phyloP scores from a whole-genome alignment of 1,139 yeast species.

The Entelexis sorbosivorans region DNA sequence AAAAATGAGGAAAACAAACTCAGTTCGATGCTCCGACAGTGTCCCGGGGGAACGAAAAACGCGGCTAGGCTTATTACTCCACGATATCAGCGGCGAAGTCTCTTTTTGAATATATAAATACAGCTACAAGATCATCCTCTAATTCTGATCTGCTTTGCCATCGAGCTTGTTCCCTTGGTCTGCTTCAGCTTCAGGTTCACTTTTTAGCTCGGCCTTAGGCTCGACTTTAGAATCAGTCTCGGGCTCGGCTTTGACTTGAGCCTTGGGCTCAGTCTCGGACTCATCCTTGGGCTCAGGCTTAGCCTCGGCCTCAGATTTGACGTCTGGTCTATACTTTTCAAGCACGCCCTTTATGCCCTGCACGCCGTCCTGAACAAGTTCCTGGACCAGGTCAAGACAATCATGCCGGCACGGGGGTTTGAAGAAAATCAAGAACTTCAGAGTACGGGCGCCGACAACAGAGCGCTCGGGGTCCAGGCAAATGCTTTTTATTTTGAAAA shows the following conservation, averaged over 20 bases:
- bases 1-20: not conserved
- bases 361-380: constrained; percentile 43
- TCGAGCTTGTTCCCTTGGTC: too few species aligned
- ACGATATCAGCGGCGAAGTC: too few species aligned
- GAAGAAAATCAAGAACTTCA: constrained; percentile 75
- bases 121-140: too few species aligned
- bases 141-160: too few species aligned
- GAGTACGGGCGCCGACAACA: constrained; percentile 62
- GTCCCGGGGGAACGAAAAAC: too few species aligned
- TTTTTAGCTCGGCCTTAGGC: not conserved
- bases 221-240: not conserved
- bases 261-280: not conserved
- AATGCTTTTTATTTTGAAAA: constrained; percentile 55
- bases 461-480: constrained; percentile 80
- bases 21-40: too few species aligned
- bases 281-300: not conserved
- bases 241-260: not conserved
- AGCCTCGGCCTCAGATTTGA: not conserved
- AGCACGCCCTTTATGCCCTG: constrained; percentile 47
- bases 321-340: constrained; percentile 36
- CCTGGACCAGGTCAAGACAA: constrained; percentile 55
- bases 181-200: not conserved
- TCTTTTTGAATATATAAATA: too few species aligned
- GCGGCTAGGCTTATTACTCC: too few species aligned
- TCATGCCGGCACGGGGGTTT: constrained; percentile 69